Conservation (phyloP, 768 basidiomycete species). For the Mycena pura region DNA sequence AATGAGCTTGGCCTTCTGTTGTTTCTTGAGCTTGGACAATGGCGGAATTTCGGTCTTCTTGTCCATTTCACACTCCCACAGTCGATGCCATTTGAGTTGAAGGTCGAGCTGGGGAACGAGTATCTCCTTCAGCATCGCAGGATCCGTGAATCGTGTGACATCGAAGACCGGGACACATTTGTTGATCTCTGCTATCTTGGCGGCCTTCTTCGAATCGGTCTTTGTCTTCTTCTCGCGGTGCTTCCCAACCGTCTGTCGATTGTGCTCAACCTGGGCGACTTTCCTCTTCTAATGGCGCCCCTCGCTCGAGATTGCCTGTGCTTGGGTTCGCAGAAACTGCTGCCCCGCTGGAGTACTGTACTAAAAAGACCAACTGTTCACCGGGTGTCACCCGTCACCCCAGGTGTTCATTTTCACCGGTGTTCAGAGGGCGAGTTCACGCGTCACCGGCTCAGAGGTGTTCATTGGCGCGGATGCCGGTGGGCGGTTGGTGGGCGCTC, state of each 20-base stretch:
- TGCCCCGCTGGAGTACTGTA: not conserved
- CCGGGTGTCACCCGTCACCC: too few species aligned
- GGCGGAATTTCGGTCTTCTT: not conserved
- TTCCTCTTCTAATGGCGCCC: not conserved
- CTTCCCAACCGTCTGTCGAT: not conserved
- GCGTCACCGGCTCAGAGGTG: too few species aligned
- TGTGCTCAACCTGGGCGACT: not conserved
- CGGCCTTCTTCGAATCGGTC: not conserved
- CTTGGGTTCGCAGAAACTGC: not conserved
- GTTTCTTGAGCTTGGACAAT: not conserved
- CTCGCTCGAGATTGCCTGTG: not conserved
- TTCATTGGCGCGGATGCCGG: too few species aligned
- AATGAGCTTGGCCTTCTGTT: not conserved
- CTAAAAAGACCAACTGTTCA: too few species aligned
- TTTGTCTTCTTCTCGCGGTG: not conserved
- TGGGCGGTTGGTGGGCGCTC: too few species aligned
- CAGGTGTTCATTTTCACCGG: too few species aligned
- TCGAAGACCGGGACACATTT: not conserved
- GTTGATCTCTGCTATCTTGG: not conserved
- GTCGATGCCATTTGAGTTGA: constrained; percentile 5
- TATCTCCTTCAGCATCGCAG: not conserved
- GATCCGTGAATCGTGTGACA: not conserved
- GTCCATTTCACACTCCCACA: not conserved
- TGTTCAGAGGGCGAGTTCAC: too few species aligned
- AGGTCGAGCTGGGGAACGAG: not conserved